Conservation (phyloP, 495 filamentous ascomycete species). For the Talaromyces liani region DNA sequence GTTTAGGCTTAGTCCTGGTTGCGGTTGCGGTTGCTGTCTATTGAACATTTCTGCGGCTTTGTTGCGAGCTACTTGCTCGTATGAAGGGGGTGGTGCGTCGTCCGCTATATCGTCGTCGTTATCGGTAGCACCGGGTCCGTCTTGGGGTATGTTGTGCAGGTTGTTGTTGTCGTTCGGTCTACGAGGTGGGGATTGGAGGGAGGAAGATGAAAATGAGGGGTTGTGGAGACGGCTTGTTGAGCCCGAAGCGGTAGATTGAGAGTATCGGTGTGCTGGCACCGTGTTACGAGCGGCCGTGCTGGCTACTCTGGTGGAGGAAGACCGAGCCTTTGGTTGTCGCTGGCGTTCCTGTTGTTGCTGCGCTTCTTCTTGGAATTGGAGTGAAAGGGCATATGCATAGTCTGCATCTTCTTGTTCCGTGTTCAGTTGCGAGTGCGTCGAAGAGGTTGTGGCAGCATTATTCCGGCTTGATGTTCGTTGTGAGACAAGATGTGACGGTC, state of each 20-base stretch:
- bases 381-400: conserved; percentile 39
- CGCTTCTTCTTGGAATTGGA: conserved; percentile 40
- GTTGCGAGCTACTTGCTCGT: conserved; percentile 68
- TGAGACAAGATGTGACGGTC: conserved; percentile 14
- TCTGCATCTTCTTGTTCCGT: conserved; percentile 42
- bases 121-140: conserved; percentile 22
- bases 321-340: conserved; percentile 3
- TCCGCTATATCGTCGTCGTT: conserved; percentile 31
- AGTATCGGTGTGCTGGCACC: not conserved
- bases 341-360: conserved; percentile 16
- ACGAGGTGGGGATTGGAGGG: conserved; percentile 7
- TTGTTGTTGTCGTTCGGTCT: conserved; percentile 14
- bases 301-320: not conserved
- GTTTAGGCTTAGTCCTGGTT: not conserved
- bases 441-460: conserved; percentile 2
- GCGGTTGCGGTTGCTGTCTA: not conserved
- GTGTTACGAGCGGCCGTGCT: not conserved
- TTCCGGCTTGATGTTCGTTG: conserved; percentile 24
- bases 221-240: conserved; percentile 11
- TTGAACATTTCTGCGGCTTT: conserved; percentile 24
- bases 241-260: conserved; percentile 11
- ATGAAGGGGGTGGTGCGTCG: conserved; percentile 66
- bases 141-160: conserved; percentile 20
- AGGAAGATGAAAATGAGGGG: conserved; percentile 8
- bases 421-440: conserved; percentile 16